Evolutionary conservation across 192 early-diverging fungal species (phyloP).

Genomic region (Globomyces pollinis-pini): DNA sequence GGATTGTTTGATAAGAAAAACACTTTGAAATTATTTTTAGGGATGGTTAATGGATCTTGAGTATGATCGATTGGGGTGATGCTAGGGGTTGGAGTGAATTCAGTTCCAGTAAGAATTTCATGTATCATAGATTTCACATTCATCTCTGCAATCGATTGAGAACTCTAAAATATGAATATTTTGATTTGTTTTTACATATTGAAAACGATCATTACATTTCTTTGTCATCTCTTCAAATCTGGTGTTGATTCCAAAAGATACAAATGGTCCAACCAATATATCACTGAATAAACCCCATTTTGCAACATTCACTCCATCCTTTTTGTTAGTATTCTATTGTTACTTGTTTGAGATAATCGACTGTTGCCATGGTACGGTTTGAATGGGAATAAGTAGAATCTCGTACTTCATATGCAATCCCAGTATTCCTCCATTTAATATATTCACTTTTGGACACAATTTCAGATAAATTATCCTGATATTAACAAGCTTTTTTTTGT

Average conservation of each 20-base stretch:
- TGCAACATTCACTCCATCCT: constrained; percentile 20
- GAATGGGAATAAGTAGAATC: constrained; percentile 18
- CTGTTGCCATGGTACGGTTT: constrained; percentile 45
- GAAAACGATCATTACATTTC: constrained; percentile 30
- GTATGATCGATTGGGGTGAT: no score
- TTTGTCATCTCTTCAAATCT: constrained; percentile 42
- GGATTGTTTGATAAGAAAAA: constrained; percentile 11
- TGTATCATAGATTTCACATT: constrained; percentile 20
- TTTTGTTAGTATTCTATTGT: background rate
- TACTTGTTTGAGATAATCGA: constrained; percentile 30
- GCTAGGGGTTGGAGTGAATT: background rate
- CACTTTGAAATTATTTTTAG: constrained; percentile 12
- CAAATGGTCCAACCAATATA: constrained; percentile 44
- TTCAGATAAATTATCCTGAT: background rate
- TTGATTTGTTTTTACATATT: constrained; percentile 25
- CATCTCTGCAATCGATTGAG: constrained; percentile 18
- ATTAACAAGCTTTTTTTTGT: background rate
- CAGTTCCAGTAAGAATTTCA: constrained; percentile 5
- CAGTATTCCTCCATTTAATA: constrained; percentile 28
- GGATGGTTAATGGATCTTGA: background rate
- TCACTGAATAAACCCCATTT: constrained; percentile 57
- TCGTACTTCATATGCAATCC: constrained; percentile 38
- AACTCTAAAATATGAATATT: no score
- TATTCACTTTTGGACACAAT: constrained; percentile 40
- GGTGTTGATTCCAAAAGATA: constrained; percentile 36